Evolutionary conservation across 1,139 yeast species (phyloP).

Genomic region (Sugiyamaella novakii): DNA sequence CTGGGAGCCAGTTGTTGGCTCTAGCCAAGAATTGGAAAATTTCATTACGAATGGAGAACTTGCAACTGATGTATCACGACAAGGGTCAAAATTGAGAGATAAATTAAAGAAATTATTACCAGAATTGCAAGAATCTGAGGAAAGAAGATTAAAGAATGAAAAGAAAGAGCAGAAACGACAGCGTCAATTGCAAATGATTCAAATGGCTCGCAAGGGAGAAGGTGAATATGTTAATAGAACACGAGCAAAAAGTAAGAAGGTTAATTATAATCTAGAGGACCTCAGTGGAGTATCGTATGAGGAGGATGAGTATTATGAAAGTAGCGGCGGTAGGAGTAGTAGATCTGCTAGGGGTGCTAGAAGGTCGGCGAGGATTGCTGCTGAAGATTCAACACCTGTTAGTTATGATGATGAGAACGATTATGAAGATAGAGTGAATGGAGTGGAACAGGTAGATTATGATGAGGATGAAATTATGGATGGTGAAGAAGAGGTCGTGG

Average conservation of each 20-base stretch:
- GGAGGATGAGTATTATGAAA: slow-evolving; percentile 33
- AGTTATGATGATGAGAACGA: slow-evolving; percentile 18
- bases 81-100: slow-evolving; percentile 27
- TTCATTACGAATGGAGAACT: slow-evolving; percentile 28
- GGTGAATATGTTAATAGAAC: slow-evolving; percentile 43
- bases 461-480: slow-evolving; percentile 2
- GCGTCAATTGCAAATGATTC: slow-evolving; percentile 32
- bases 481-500: slow-evolving; percentile 4
- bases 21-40: slow-evolving; percentile 33
- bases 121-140: slow-evolving; percentile 35
- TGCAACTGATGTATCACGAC: slow-evolving; percentile 25
- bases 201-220: slow-evolving; percentile 34
- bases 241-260: slow-evolving; percentile 37
- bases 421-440: slow-evolving; percentile 17
- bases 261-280: slow-evolving; percentile 40
- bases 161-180: slow-evolving; percentile 33
- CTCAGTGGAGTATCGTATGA: slow-evolving; percentile 21
- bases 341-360: slow-evolving; percentile 12
- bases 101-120: slow-evolving; percentile 30
- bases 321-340: slow-evolving; percentile 10
- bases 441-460: slow-evolving; percentile 23
- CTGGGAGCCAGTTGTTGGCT: slow-evolving; percentile 42
- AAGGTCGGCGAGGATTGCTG: slow-evolving; percentile 23
- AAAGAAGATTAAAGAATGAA: slow-evolving; percentile 32
- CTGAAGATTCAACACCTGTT: slow-evolving; percentile 11